Percentiles rank a stretch among this genome's conserved stretches.
phyloP scores from a whole-genome alignment of 2,329 filamentous ascomycete species.

The Aspergillus quadricinctus region DNA sequence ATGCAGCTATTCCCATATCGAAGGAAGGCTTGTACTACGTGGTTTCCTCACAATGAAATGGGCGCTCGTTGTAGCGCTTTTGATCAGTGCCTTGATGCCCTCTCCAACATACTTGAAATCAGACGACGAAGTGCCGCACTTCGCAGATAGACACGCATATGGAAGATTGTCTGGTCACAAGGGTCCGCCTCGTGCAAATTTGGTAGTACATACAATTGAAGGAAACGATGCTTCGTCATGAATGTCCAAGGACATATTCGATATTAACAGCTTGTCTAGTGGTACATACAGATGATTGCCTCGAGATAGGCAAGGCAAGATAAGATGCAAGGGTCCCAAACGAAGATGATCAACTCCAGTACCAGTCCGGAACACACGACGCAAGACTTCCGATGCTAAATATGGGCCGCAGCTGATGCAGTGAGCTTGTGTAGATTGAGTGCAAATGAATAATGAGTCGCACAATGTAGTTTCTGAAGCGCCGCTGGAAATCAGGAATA shows the following conservation, averaged over 20 bases:
- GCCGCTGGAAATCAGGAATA: not conserved
- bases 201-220: not conserved
- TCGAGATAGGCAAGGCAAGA: not conserved
- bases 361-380: conserved; percentile 1
- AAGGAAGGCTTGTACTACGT: not conserved
- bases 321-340: conserved; percentile 1
- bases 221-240: not conserved
- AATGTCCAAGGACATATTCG: not conserved
- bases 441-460: conserved; percentile 6
- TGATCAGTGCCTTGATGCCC: not conserved
- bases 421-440: not conserved
- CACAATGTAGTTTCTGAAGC: not conserved
- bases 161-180: too few species aligned
- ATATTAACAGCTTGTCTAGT: not conserved
- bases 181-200: too few species aligned
- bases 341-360: conserved; percentile 12
- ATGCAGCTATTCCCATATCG: conserved; percentile 6
- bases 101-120: not conserved
- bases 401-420: not conserved
- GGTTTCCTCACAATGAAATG: not conserved
- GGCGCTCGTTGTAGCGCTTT: not conserved
- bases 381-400: not conserved
- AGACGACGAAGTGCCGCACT: not conserved
- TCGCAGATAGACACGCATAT: not conserved
- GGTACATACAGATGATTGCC: not conserved